Evolutionary conservation across 2,329 filamentous ascomycete genomes (phyloP).

Genomic region (Trichophyton schoenleinii): DNA sequence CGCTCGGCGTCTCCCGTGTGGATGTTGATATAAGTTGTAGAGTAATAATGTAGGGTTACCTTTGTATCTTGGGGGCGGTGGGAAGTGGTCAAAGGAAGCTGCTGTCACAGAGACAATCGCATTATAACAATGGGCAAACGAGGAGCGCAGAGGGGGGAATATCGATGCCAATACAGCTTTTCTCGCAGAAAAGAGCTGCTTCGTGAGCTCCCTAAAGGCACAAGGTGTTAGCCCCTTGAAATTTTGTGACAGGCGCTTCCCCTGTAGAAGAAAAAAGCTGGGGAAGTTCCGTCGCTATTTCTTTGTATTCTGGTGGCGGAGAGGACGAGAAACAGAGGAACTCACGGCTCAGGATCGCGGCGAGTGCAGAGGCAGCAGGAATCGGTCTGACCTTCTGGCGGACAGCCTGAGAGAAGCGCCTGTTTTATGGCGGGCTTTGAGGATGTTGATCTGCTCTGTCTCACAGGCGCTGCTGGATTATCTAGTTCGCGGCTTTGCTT

Average conservation of each 20-base stretch:
- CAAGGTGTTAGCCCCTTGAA: not conserved
- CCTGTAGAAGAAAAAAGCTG: conserved; percentile 1
- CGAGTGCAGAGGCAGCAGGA: not conserved
- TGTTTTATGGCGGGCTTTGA: not conserved
- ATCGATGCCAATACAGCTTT: not conserved
- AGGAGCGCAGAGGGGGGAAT: not conserved
- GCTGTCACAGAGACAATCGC: not conserved
- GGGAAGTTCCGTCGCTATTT: not conserved
- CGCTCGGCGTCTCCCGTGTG: not conserved
- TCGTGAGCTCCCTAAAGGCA: not conserved
- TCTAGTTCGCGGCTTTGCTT: not conserved
- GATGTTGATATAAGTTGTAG: not conserved
- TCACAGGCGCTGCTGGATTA: not conserved
- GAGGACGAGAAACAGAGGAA: not conserved
- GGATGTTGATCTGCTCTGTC: not conserved
- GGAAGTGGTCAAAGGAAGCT: not conserved
- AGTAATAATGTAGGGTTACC: not conserved
- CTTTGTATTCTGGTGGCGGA: conserved; percentile 1
- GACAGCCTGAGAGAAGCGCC: not conserved
- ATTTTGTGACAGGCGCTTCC: not conserved
- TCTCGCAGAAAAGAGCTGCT: not conserved
- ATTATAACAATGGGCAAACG: not conserved
- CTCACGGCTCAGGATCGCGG: not conserved
- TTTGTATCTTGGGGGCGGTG: not conserved
- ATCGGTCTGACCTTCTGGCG: not conserved